phyloP scores from a whole-genome alignment of 2,329 filamentous ascomycete species.

The Colletotrichum lupini region DNA sequence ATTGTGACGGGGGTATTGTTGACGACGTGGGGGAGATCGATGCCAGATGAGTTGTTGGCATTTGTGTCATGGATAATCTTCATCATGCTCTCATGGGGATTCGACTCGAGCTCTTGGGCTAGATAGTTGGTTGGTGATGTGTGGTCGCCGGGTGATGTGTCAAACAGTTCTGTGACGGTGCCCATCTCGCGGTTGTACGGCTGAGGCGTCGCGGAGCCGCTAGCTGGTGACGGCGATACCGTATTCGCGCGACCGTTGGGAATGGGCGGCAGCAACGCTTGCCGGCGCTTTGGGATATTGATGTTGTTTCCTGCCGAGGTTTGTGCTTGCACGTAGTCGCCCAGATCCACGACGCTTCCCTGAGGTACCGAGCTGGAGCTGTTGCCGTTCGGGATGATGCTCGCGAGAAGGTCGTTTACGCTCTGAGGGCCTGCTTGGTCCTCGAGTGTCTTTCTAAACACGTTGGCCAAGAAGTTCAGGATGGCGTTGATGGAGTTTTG shows the following conservation, averaged over 20 bases:
- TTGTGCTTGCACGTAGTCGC: slow-evolving; percentile 66
- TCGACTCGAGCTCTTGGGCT: slow-evolving; percentile 66
- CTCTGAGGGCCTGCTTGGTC: slow-evolving; percentile 81
- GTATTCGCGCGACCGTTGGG: slow-evolving; percentile 50
- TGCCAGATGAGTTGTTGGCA: slow-evolving; percentile 58
- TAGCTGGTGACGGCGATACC: slow-evolving; percentile 39
- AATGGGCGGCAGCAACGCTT: slow-evolving; percentile 66
- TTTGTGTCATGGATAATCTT: slow-evolving; percentile 74
- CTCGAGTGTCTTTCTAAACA: slow-evolving; percentile 93
- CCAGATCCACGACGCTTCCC: slow-evolving; percentile 70
- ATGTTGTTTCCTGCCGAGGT: slow-evolving; percentile 50
- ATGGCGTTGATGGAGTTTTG: slow-evolving; percentile 99
- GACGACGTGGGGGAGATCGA: slow-evolving; percentile 68
- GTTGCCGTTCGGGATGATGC: slow-evolving; percentile 72
- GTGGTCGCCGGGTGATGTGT: slow-evolving; percentile 59
- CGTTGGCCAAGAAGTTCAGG: slow-evolving; percentile 93
- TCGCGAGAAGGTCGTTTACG: slow-evolving; percentile 85
- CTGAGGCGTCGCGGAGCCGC: slow-evolving; percentile 44
- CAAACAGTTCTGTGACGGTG: slow-evolving; percentile 70
- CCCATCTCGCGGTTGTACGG: slow-evolving; percentile 57
- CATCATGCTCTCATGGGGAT: slow-evolving; percentile 72
- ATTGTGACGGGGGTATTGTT: slow-evolving; percentile 66
- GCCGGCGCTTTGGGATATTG: slow-evolving; percentile 61
- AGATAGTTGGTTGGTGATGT: slow-evolving; percentile 58
- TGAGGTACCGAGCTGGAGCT: slow-evolving; percentile 57